A percentile compares a stretch with the other conserved stretches of the same genome.
phyloP scores from a whole-genome alignment of 2,329 filamentous ascomycete species.

The Trichoderma aggressivum region DNA sequence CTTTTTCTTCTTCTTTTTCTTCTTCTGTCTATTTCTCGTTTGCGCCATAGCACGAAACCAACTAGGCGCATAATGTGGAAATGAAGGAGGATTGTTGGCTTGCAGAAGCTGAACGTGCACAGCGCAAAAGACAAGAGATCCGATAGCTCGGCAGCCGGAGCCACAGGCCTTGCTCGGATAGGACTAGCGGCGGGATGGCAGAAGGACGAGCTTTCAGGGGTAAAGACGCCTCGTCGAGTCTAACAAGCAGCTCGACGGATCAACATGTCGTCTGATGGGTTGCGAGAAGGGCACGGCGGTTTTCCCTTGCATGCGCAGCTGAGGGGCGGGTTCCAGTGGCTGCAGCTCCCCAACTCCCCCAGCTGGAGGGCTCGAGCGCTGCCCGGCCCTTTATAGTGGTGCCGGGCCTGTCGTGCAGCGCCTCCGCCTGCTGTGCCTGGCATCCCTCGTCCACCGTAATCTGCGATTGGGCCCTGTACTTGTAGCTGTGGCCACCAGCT shows the following conservation, averaged over 20 bases:
- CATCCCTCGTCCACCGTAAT: conserved; percentile 13
- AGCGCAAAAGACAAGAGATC: background rate
- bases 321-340: conserved; percentile 5
- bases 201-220: conserved; percentile 16
- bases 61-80: background rate
- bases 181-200: conserved; percentile 17
- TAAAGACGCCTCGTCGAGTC: conserved; percentile 5
- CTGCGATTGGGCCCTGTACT: conserved; percentile 13
- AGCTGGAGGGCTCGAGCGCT: background rate
- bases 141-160: conserved; percentile 15
- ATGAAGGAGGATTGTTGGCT: background rate
- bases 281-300: background rate
- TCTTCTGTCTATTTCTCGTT: background rate
- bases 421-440: conserved; percentile 12
- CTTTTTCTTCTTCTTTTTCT: background rate
- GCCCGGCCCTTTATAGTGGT: background rate
- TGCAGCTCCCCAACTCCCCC: conserved; percentile 6
- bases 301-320: conserved; percentile 13
- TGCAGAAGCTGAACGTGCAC: background rate
- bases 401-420: background rate
- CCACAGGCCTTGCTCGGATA: background rate
- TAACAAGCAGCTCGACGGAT: background rate
- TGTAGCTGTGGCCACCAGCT: conserved; percentile 8
- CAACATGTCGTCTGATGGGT: background rate
- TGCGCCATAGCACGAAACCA: background rate